Evolutionary conservation across 495 filamentous ascomycete genomes (phyloP).

Genomic region (Penicillium desertorum): DNA sequence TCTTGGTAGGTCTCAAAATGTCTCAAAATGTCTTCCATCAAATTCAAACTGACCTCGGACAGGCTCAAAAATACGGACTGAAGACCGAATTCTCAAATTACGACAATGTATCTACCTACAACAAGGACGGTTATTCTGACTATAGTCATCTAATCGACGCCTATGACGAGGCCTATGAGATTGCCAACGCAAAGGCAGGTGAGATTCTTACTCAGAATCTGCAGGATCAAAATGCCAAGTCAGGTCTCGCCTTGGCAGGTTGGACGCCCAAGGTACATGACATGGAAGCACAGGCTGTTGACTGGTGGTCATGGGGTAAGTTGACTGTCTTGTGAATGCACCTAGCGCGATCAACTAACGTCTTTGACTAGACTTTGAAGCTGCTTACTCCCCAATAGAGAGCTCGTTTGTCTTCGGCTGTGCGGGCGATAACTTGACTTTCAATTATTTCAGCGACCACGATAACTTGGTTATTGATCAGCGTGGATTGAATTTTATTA

Average conservation of each 20-base stretch:
- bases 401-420: conserved; percentile 49
- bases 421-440: conserved; percentile 48
- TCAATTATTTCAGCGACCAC: conserved; percentile 51
- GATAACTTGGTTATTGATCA: conserved; percentile 72
- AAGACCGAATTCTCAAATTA: conserved; percentile 65
- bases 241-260: conserved; percentile 58
- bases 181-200: conserved; percentile 56
- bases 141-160: conserved; percentile 51
- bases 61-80: conserved; percentile 62
- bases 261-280: conserved; percentile 62
- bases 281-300: conserved; percentile 58
- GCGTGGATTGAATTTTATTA: conserved; percentile 63
- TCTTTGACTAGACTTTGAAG: conserved; percentile 55
- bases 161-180: conserved; percentile 52
- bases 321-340: neutral
- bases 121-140: conserved; percentile 52
- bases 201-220: conserved; percentile 57
- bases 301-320: conserved; percentile 62
- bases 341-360: conserved; percentile 11
- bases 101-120: conserved; percentile 59
- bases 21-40: neutral
- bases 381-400: conserved; percentile 48
- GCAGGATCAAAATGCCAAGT: conserved; percentile 62
- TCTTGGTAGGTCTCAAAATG: conserved; percentile 43
- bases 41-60: conserved; percentile 4